Conservation (phyloP, 2,329 filamentous ascomycete species). For the Colletotrichum sp. region DNA sequence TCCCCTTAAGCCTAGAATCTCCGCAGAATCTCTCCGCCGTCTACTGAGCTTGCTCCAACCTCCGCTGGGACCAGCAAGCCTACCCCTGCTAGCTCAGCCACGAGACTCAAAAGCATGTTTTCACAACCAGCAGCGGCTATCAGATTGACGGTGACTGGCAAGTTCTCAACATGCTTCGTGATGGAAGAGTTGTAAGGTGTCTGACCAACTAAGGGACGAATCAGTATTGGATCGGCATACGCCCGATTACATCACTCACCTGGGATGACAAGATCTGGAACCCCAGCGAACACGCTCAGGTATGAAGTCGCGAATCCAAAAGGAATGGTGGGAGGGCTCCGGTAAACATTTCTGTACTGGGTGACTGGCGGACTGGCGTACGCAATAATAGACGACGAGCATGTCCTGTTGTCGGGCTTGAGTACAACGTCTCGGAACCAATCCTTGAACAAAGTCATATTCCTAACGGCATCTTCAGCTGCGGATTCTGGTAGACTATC, state of each 20-base stretch:
- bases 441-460: constrained; percentile 53
- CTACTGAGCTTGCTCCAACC: background rate
- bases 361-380: background rate
- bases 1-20: background rate
- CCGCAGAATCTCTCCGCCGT: background rate
- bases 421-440: constrained; percentile 53
- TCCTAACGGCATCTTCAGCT: constrained; percentile 44
- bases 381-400: constrained; percentile 10
- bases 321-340: constrained; percentile 31
- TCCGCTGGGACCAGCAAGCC: background rate
- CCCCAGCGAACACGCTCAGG: constrained; percentile 18
- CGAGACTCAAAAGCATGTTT: constrained; percentile 59
- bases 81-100: constrained; percentile 45
- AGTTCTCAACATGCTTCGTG: constrained; percentile 48
- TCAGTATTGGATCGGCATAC: constrained; percentile 27
- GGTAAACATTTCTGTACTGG: background rate
- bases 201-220: constrained; percentile 31
- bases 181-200: constrained; percentile 37
- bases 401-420: constrained; percentile 22
- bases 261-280: constrained; percentile 29
- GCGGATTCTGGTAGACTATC: background rate
- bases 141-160: constrained; percentile 64
- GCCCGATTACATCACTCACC: constrained; percentile 43
- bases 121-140: constrained; percentile 66
- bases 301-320: constrained; percentile 33